phyloP scores from a whole-genome alignment of 2,329 filamentous ascomycete genomes.

The Xylariaceae sp. region DNA sequence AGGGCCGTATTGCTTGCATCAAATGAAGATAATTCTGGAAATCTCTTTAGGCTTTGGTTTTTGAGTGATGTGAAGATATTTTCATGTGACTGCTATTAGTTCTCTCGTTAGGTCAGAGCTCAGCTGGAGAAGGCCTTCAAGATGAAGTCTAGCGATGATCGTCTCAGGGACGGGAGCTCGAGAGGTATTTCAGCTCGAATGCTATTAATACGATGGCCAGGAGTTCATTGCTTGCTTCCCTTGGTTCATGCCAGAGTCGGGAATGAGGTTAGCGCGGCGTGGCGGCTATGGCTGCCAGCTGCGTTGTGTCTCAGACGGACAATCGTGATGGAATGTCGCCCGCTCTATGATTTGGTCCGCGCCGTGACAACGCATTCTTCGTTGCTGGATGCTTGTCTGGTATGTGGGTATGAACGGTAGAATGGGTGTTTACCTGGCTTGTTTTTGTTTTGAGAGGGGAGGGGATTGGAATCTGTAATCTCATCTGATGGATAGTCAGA shows the following conservation, averaged over 20 bases:
- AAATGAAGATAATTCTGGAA: constrained; percentile 19
- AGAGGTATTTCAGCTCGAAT: too few species aligned
- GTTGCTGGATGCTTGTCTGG: background rate
- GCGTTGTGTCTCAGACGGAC: background rate
- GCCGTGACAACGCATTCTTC: constrained; percentile 17
- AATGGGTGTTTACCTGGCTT: background rate
- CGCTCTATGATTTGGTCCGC: background rate
- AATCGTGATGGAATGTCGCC: constrained; percentile 12
- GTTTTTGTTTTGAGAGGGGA: background rate
- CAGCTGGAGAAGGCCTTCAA: too few species aligned
- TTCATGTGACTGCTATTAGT: too few species aligned
- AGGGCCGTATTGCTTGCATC: constrained; percentile 8
- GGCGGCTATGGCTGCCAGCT: background rate
- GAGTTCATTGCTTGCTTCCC: background rate
- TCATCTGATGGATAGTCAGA: too few species aligned
- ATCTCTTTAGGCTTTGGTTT: background rate
- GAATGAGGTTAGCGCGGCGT: background rate
- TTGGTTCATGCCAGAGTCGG: background rate
- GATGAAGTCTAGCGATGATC: too few species aligned
- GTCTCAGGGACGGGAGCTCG: too few species aligned
- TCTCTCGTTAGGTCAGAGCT: too few species aligned
- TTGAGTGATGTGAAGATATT: background rate
- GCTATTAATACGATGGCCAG: background rate
- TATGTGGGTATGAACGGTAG: background rate
- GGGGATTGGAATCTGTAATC: background rate